Base-by-base conservation (phyloP, 2,329 filamentous ascomycete genomes). In the Alternaria ventricosa region DNA sequence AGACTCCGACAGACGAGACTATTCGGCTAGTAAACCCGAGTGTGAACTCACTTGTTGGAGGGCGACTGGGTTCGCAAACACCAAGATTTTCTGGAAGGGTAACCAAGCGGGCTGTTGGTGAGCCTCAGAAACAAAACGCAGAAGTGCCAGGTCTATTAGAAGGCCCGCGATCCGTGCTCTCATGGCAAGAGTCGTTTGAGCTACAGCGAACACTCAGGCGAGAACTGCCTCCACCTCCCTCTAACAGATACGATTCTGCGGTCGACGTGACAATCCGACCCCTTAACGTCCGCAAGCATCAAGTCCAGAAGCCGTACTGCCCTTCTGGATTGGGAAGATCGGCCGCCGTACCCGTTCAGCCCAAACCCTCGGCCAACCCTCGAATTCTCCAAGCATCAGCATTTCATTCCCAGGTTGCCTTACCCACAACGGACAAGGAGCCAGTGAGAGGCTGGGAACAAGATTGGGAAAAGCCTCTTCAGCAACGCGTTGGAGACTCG, bases 181-280 rank as follows among this genome's bases (percentile, higher is more conserved):
- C 61, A 20, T 63, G 61, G 61, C 51, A 55, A 15, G 61, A 63
- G n/a, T 63, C 61, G 6, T 60, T 63, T 20, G 45, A 63, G 20
- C 25, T 54, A 11, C 61, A 63, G 18, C 51, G 47, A 9, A 45
- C 43, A 15, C 18, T 60, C 49, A 60, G 44, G 15, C 23, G 51
- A 55, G 50, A 50, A 20, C 22, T 33, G 18, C 45, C 61, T 25
- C 45, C 25, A 41, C 27, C 51, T 27, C 33, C 50, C 25, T 44
- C 57, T 5, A 5, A 33, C 8, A 63, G 57, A 51, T 44, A 51
- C 22, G 61, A 63, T 41, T 63, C 61, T 6, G 61, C 57, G 28
- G 57, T 58, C 10, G 57, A 63, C n/a, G 45, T 63, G 11, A 55
- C 51, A n/a, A n/a, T 55, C 15, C 57, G 57, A 33, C 57, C 57